Conservation (phyloP, 768 basidiomycete genomes). For the Lactifluus piperatus region DNA sequence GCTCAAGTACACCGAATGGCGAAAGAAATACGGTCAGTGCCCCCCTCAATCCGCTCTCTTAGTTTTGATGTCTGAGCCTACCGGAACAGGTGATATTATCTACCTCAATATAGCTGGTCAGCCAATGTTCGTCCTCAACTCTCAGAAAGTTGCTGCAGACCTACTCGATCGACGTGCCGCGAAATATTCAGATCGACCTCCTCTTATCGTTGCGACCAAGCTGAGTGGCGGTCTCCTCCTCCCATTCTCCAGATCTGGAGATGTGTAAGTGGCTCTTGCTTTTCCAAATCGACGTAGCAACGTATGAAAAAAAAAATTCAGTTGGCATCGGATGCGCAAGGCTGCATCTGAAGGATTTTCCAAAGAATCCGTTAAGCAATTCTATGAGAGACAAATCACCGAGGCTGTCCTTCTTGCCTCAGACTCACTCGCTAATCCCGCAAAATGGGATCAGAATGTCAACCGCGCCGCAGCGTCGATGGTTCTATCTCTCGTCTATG, state of each 20-base stretch:
- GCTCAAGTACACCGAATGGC: background rate
- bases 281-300: too few species aligned
- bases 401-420: background rate
- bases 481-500: too few species aligned
- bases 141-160: background rate
- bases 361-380: background rate
- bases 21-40: background rate
- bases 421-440: background rate
- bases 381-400: background rate
- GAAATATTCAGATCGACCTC: background rate
- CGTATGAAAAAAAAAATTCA: background rate
- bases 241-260: background rate
- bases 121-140: background rate
- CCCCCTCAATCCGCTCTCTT: background rate
- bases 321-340: background rate
- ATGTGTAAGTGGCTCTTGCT: background rate
- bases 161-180: background rate
- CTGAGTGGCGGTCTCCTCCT: background rate
- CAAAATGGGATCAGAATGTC: background rate
- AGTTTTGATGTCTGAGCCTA: background rate
- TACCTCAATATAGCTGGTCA: background rate
- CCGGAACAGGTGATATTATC: background rate
- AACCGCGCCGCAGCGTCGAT: background rate
- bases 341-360: background rate
- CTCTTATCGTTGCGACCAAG: background rate